phyloP scores from a whole-genome alignment of 2,329 filamentous ascomycete species.

The Thielaviopsis cerberus region DNA sequence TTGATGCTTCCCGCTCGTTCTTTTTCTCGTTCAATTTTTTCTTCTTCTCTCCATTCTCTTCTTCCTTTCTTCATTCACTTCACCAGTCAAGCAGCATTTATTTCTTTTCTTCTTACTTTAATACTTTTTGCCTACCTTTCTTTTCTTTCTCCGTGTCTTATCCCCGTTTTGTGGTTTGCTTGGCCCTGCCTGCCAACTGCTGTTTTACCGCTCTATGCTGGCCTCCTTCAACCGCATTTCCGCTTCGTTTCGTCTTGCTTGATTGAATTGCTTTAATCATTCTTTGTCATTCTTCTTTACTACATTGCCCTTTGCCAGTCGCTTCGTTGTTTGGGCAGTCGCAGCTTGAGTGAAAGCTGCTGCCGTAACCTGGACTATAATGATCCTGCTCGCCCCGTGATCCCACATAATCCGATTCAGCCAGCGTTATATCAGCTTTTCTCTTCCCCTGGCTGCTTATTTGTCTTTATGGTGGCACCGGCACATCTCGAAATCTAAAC shows the following conservation, averaged over 20 bases:
- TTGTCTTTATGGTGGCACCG: background rate
- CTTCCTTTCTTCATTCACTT: background rate
- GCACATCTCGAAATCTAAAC: background rate
- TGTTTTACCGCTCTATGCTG: background rate
- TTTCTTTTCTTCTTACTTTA: background rate
- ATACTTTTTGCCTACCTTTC: background rate
- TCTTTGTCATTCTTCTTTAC: background rate
- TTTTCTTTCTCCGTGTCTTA: slow-evolving; percentile 1
- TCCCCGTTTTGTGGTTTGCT: background rate
- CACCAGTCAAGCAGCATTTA: background rate
- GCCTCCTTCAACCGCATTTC: background rate
- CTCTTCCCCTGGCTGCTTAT: background rate
- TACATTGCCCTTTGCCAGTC: background rate
- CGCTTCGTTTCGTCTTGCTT: background rate
- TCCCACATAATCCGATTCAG: slow-evolving; percentile 1
- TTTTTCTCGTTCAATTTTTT: background rate
- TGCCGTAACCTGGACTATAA: background rate
- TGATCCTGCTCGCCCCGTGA: slow-evolving; percentile 8
- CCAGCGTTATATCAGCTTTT: background rate
- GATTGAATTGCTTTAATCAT: background rate
- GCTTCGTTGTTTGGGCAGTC: background rate
- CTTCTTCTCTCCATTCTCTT: background rate
- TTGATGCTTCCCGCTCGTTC: background rate
- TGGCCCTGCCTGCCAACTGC: background rate
- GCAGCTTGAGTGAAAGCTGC: background rate